Percentiles rank a stretch among this genome's conserved stretches.
Conservation (phyloP, 1,284 basidiomycete genomes). For the Hypsizygus ulmarius region DNA sequence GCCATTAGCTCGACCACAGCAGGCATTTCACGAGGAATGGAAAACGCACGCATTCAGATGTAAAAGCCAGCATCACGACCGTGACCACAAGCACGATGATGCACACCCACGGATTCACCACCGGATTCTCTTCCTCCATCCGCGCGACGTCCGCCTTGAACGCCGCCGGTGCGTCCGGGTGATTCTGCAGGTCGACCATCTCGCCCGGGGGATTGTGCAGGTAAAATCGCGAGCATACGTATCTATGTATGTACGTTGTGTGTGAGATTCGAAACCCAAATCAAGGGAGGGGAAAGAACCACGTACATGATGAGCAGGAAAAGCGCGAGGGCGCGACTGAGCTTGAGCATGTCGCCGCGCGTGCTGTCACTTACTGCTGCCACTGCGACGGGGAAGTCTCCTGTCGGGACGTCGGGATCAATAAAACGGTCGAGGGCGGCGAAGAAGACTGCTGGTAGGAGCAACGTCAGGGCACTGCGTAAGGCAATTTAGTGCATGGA, state of each 20-base stretch:
- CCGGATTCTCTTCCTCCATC: slow-evolving; percentile 45
- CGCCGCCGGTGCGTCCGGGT: slow-evolving; percentile 44
- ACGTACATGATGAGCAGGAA: slow-evolving; percentile 58
- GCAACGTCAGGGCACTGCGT: slow-evolving; percentile 54
- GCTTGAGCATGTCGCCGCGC: slow-evolving; percentile 46
- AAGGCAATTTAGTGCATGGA: background rate
- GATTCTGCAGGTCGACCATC: slow-evolving; percentile 42
- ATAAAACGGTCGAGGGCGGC: slow-evolving; percentile 48
- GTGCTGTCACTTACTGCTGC: slow-evolving; percentile 39
- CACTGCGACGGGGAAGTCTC: slow-evolving; percentile 19
- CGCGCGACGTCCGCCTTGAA: slow-evolving; percentile 43
- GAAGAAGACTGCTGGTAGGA: slow-evolving; percentile 64
- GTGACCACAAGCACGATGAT: slow-evolving; percentile 48
- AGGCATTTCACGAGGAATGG: background rate
- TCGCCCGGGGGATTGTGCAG: slow-evolving; percentile 66
- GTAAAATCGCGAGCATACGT: slow-evolving; percentile 62
- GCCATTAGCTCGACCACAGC: slow-evolving; percentile 1
- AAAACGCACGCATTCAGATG: slow-evolving; percentile 62
- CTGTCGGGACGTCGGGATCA: slow-evolving; percentile 6
- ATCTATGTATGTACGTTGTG: slow-evolving; percentile 35
- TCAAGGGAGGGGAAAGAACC: background rate
- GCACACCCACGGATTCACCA: slow-evolving; percentile 60
- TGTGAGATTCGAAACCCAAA: background rate
- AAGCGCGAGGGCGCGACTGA: slow-evolving; percentile 61
- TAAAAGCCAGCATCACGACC: slow-evolving; percentile 58